phyloP scores from a whole-genome alignment of 306 rosid genomes.

The Cucurbita argyrosperma region DNA sequence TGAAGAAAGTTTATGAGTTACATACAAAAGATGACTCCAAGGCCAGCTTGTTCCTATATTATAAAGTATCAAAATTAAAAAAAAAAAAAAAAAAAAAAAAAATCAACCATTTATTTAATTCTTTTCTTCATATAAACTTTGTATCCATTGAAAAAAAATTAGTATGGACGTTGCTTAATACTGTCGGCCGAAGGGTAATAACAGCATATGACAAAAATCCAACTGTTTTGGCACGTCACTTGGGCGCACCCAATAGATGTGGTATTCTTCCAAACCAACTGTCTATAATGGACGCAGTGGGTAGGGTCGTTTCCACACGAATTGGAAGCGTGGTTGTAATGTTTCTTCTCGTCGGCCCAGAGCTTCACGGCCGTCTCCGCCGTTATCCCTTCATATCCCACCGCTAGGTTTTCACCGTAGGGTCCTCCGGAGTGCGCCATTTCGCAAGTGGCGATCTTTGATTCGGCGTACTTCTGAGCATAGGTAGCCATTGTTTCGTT shows the following conservation, averaged over 20 bases:
- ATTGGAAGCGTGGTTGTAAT: background rate
- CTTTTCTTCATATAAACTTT: no score
- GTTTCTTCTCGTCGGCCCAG: conserved; percentile 17
- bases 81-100: no score
- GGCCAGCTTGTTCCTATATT: no score
- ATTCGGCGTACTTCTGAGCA: background rate
- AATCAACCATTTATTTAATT: no score
- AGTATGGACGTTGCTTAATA: background rate
- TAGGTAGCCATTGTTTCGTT: background rate
- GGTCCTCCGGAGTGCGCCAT: conserved; percentile 11
- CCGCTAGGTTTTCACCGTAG: conserved; percentile 21
- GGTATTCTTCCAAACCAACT: conserved; percentile 10
- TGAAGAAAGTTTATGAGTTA: no score
- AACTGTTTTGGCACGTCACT: conserved; percentile 9
- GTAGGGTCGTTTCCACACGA: background rate
- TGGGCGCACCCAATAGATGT: conserved; percentile 18
- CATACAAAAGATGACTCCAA: no score
- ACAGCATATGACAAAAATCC: conserved; percentile 13
- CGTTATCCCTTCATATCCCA: background rate
- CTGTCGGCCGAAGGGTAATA: conserved; percentile 11
- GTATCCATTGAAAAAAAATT: background rate
- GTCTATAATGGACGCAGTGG: conserved; percentile 26
- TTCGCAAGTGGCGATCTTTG: background rate
- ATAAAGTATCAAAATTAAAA: no score
- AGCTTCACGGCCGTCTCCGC: background rate